Percentiles rank a stretch among this genome's conserved stretches.
These are phyloP conservation scores for Penicillium turbatum DNA, from an alignment of 495 filamentous ascomycete species.

Conservation along the genomic window DNA sequence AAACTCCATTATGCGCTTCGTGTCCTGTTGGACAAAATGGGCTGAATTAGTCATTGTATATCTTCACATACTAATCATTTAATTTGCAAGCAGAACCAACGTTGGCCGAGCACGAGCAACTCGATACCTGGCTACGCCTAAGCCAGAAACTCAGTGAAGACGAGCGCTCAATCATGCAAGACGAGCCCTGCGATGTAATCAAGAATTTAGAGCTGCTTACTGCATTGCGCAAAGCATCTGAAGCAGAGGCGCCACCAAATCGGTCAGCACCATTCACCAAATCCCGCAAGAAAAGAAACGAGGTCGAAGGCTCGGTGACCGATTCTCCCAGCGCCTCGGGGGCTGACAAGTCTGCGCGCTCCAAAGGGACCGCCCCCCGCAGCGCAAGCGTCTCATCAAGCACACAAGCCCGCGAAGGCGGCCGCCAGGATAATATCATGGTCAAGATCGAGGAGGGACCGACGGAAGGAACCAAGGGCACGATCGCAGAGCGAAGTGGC, in stretches of 20 bases:
- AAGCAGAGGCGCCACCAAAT: conserved; percentile 51
- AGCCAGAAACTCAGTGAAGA: conserved; percentile 61
- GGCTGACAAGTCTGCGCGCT: conserved; percentile 42
- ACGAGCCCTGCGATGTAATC: conserved; percentile 56
- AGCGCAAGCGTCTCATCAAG: conserved; percentile 52
- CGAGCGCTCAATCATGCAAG: conserved; percentile 53
- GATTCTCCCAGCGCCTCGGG: conserved; percentile 68
- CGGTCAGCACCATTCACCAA: conserved; percentile 44
- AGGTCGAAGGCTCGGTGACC: conserved; percentile 62
- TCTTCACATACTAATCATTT: conserved; percentile 11
- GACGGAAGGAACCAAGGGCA: conserved; percentile 46
- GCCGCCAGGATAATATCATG: conserved; percentile 36
- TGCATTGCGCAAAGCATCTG: conserved; percentile 55
- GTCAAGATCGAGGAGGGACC: conserved; percentile 54
- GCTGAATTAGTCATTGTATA: background rate
- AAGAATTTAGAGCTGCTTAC: conserved; percentile 57
- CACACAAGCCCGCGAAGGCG: conserved; percentile 37
- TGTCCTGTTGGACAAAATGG: background rate
- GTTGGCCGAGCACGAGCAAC: conserved; percentile 41
- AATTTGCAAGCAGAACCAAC: conserved; percentile 30
- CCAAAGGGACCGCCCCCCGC: conserved; percentile 46
- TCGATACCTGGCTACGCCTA: conserved; percentile 58
- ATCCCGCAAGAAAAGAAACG: conserved; percentile 62
- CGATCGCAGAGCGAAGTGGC: conserved; percentile 46
- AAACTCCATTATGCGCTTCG: background rate